Percentiles rank a stretch among this genome's conserved stretches.
Evolutionary conservation across 2,329 filamentous ascomycete genomes (phyloP).

Genomic region (Epichloe gansuensis): DNA sequence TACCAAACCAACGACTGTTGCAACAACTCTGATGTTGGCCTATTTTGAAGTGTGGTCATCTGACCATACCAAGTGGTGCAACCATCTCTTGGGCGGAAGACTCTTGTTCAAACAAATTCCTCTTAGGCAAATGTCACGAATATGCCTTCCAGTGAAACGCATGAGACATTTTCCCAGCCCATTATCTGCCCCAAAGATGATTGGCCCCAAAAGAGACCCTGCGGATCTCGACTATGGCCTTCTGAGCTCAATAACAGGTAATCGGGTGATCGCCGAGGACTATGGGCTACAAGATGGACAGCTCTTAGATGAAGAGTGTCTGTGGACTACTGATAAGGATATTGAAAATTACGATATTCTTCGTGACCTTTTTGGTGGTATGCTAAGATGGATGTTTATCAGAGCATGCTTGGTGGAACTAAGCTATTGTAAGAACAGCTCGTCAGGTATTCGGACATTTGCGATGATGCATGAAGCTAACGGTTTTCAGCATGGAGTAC

Average conservation of each 20-base stretch:
- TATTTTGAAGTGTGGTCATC: constrained; percentile 94
- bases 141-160: constrained; percentile 53
- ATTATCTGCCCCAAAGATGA: neutral
- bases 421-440: constrained; percentile 52
- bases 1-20: constrained; percentile 69
- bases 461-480: constrained; percentile 10
- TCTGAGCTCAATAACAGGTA: constrained; percentile 29
- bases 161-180: constrained; percentile 14
- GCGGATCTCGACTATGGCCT: constrained; percentile 30
- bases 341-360: constrained; percentile 70
- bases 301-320: constrained; percentile 12
- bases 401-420: constrained; percentile 80
- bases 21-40: constrained; percentile 71
- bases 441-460: neutral
- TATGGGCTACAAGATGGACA: constrained; percentile 23
- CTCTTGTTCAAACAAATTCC: constrained; percentile 76
- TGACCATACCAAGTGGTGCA: constrained; percentile 92
- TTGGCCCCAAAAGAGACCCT: constrained; percentile 16
- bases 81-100: constrained; percentile 74
- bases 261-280: constrained; percentile 24
- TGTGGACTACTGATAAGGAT: constrained; percentile 42
- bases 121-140: constrained; percentile 58
- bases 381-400: constrained; percentile 84
- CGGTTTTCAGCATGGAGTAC: constrained; percentile 56
- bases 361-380: constrained; percentile 90